Percentiles rank a stretch among this genome's conserved stretches.
These are phyloP conservation scores for Cocos nucifera DNA, from an alignment of 176 grass and related monocot genomes.

Conservation along the genomic window DNA sequence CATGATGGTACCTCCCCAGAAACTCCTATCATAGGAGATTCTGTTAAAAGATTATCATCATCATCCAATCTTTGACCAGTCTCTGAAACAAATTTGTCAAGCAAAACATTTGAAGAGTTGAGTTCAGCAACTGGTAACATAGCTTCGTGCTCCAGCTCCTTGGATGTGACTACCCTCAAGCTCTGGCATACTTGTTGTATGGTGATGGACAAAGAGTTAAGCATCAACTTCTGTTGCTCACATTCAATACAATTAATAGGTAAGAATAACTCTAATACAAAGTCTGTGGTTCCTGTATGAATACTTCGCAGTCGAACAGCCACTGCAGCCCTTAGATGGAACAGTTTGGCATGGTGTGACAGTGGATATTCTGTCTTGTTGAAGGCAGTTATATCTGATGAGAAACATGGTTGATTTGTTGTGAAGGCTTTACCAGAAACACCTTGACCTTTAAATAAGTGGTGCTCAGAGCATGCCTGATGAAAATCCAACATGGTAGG, in stretches of 20 bases:
- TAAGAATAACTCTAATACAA: conserved; percentile 92
- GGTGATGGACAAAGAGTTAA: conserved; percentile 63
- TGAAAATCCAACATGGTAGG: conserved; percentile 43
- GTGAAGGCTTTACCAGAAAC: conserved; percentile 67
- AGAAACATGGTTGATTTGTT: conserved; percentile 84
- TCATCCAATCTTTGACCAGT: conserved; percentile 24
- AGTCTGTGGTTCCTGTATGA: conserved; percentile 46
- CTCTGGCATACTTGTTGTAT: conserved; percentile 53
- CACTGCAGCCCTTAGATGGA: conserved; percentile 65
- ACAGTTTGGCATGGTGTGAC: conserved; percentile 83
- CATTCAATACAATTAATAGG: conserved; percentile 39
- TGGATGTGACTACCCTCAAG: conserved; percentile 40
- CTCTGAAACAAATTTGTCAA: conserved; percentile 18
- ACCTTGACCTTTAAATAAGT: conserved; percentile 86
- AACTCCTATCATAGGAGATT: conserved; percentile 18
- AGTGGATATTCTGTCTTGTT: conserved; percentile 72
- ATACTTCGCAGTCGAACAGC: conserved; percentile 58
- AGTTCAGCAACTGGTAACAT: conserved; percentile 15
- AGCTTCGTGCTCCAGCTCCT: conserved; percentile 56
- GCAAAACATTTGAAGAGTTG: conserved; percentile 9
- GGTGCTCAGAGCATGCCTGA: conserved; percentile 90
- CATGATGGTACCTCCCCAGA: conserved; percentile 40
- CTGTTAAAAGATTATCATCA: conserved; percentile 20
- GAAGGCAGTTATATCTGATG: conserved; percentile 37
- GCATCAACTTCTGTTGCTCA: conserved; percentile 52